Evolutionary conservation across 805 yeast species (phyloP), one percentile per base, ranked within the genome.

Genomic region (Nakazawaea ernobii): DNA sequence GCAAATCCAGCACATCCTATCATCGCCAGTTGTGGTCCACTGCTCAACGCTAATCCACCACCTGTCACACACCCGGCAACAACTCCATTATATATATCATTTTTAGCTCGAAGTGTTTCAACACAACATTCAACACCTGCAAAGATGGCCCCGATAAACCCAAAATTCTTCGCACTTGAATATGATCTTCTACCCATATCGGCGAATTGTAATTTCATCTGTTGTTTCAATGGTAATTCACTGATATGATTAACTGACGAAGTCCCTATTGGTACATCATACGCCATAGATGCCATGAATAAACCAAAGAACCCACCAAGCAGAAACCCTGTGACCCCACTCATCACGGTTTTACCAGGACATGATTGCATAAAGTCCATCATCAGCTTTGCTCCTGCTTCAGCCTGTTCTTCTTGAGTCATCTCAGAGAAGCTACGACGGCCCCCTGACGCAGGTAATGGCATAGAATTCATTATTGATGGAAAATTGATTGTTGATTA

Each of bases 1-100:
- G 98, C 97, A 70, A 94, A 94, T 8, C 97, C 99, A 27, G 95
- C 97, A 73, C 98, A 94, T 1, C 99, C 99, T 49, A 91, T 63
- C 26, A 82, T 57, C 0, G 96, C 94, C 28, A 96, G 95, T 57
- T 84, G 90, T 1, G 99, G 99, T 1, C 99, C 99, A 42, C 94
- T 80, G 61, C 86, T 88, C 55, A 86, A 76, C 1, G 97, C 95
- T 45, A 94, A 74, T 0, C 96, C 97, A 32, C 96, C 99, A 39
- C 99, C 99, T 1, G 99, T 94, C 33, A 92, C 71, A 67, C 97
- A 94, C 2, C 99, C 99, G 4, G 98, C 98, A 39, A 80, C 75
- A 2, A 88, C 80, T 39, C 97, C 97, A 62, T 94, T 94, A 68
- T 84, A 89, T 9, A 92, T 78, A 65, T 94, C 99, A 59, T 86